These are phyloP conservation scores for Zymoseptoria pseudotritici DNA, from an alignment of 2,329 filamentous ascomycete species.

Conservation along the genomic window DNA sequence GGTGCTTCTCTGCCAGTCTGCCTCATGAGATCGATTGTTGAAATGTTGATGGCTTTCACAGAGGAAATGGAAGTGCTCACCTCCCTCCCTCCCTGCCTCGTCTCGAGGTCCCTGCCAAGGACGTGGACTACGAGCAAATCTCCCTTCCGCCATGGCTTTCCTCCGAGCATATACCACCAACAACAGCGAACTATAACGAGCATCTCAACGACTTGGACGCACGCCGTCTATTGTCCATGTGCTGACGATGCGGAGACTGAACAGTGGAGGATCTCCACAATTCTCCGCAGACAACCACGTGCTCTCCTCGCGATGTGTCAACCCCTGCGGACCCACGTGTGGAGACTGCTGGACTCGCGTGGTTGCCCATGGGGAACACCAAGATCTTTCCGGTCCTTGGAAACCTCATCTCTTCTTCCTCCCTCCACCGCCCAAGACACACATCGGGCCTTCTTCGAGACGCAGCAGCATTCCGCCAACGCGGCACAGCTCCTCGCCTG, in stretches of 20 bases:
- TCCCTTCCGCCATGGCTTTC: background rate
- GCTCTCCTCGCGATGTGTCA: background rate
- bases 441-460: background rate
- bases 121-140: background rate
- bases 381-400: background rate
- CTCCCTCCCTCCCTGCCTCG: background rate
- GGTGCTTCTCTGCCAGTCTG: too few relatives aligned
- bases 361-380: background rate
- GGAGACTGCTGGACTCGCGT: background rate
- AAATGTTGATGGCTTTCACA: background rate
- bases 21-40: too few relatives aligned
- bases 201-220: background rate
- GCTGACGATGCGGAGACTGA: background rate
- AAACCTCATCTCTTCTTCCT: background rate
- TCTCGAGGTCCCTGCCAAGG: background rate
- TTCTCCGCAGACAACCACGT: background rate
- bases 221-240: background rate
- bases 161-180: background rate
- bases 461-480: background rate
- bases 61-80: too few relatives aligned
- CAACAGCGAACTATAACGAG: background rate
- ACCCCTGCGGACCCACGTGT: background rate
- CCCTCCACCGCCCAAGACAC: background rate
- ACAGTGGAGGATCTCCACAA: background rate
- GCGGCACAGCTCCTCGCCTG: background rate